Conservation (phyloP, 331 rosid genomes). For the Rosa hybrid region DNA sequence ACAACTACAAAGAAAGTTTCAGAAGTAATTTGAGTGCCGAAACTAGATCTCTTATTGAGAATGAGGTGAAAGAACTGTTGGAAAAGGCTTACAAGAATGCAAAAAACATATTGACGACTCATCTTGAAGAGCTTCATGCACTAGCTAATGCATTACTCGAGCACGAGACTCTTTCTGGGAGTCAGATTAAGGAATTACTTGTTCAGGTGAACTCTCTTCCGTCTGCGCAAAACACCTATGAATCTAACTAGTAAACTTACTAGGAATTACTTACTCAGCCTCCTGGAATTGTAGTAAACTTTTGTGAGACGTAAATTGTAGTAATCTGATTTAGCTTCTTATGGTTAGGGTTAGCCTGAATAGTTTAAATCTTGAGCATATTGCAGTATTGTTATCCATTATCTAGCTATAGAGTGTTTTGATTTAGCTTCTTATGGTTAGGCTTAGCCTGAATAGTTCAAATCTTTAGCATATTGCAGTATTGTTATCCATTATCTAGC, state of each 20-base stretch:
- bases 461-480: no score
- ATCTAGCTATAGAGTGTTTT: no score
- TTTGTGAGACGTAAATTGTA: not conserved
- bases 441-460: not conserved
- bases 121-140: conserved; percentile 65
- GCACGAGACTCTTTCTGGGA: conserved; percentile 69
- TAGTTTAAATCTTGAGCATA: no score
- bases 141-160: conserved; percentile 64
- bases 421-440: not conserved
- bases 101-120: conserved; percentile 59
- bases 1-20: conserved; percentile 52
- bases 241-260: not conserved
- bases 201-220: not conserved
- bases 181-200: not conserved
- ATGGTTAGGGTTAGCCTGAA: not conserved
- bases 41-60: conserved; percentile 68
- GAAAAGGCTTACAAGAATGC: conserved; percentile 76
- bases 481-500: no score
- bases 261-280: not conserved
- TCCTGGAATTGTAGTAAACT: no score
- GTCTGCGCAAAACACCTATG: not conserved
- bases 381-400: no score
- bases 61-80: conserved; percentile 59
- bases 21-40: conserved; percentile 57
- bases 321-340: not conserved